phyloP scores from a whole-genome alignment of 2,329 filamentous ascomycete genomes.

The Aspergillus texensis region DNA sequence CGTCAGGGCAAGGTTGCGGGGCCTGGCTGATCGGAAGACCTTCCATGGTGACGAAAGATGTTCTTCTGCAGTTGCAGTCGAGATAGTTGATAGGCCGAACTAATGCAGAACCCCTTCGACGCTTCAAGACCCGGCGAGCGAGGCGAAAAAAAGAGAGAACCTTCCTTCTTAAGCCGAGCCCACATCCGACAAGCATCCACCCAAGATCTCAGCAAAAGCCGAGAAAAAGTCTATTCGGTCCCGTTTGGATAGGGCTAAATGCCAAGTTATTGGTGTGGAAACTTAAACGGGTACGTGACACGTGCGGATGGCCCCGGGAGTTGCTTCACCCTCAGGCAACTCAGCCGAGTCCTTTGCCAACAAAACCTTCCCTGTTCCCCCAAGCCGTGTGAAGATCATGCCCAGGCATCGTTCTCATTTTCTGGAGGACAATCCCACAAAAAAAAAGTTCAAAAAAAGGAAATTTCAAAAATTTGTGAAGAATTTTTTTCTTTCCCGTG shows the following conservation, averaged over 20 bases:
- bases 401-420: not conserved
- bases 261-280: constrained; percentile 3
- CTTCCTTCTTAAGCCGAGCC: not conserved
- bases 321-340: constrained; percentile 10
- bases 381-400: not conserved
- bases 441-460: not conserved
- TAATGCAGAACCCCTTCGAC: not conserved
- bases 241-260: not conserved
- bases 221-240: not conserved
- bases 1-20: not conserved
- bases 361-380: not conserved
- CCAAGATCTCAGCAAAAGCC: constrained; percentile 1
- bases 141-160: not conserved
- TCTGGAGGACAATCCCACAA: not conserved
- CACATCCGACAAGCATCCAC: not conserved
- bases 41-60: not conserved
- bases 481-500: not conserved
- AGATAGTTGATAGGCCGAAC: not conserved
- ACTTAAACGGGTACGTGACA: not conserved
- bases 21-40: constrained; percentile 8
- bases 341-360: constrained; percentile 9
- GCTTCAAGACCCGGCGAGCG: not conserved
- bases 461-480: not conserved
- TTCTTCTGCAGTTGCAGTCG: not conserved
- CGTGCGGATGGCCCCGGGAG: not conserved